Percentiles rank a stretch among this genome's conserved stretches.
Conservation (phyloP, 768 basidiomycete genomes). For the Boletus sp. region DNA sequence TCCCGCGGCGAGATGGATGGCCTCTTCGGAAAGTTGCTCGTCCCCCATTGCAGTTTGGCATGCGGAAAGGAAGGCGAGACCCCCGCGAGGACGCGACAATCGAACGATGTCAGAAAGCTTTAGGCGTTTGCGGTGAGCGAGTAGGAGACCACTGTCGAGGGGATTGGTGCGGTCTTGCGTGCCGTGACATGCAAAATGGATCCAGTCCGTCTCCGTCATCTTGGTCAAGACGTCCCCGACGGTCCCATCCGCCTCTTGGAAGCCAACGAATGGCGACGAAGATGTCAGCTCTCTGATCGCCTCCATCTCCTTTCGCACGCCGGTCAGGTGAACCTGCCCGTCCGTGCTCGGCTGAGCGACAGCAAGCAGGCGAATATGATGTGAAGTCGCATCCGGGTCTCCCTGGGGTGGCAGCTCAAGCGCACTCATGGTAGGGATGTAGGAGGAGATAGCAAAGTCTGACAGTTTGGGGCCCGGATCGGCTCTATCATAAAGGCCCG, state of each 20-base stretch:
- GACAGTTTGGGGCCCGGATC: neutral
- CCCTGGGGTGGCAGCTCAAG: neutral
- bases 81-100: slow-evolving; percentile 7
- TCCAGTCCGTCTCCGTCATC: slow-evolving; percentile 2
- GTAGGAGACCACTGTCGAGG: slow-evolving; percentile 17
- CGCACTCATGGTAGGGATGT: slow-evolving; percentile 15
- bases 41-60: neutral
- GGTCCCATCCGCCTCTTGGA: neutral
- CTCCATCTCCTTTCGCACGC: slow-evolving; percentile 16
- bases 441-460: slow-evolving; percentile 5
- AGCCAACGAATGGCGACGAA: neutral
- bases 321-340: neutral
- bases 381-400: neutral
- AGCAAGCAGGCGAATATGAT: slow-evolving; percentile 1
- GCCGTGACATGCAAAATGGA: slow-evolving; percentile 36
- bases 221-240: neutral
- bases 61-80: slow-evolving; percentile 27
- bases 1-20: neutral
- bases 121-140: neutral
- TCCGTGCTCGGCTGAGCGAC: slow-evolving; percentile 14
- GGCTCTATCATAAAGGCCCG: neutral
- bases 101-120: neutral
- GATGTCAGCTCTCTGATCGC: slow-evolving; percentile 6
- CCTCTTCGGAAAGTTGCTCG: neutral
- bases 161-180: slow-evolving; percentile 18